Evolutionary conservation across 2,329 filamentous ascomycete species (phyloP).

Genomic region (Aspergillaceae sp.): DNA sequence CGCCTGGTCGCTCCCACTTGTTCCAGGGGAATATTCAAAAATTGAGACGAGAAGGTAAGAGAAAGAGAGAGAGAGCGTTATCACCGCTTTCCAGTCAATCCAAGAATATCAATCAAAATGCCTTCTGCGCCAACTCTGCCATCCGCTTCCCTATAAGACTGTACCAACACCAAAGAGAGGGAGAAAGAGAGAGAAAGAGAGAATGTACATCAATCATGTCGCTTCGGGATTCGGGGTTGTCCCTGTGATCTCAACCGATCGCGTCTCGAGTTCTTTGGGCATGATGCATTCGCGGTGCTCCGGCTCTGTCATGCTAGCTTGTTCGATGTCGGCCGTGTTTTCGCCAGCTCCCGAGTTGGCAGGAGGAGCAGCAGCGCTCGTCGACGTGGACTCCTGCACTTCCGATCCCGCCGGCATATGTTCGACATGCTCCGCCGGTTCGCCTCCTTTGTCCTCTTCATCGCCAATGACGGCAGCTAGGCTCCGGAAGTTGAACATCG

Average conservation of each 20-base stretch:
- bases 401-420: slow-evolving; percentile 14
- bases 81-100: slow-evolving; percentile 5
- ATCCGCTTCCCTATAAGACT: too few relatives aligned
- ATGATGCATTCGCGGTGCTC: slow-evolving; percentile 12
- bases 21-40: slow-evolving; percentile 9
- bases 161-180: slow-evolving; percentile 2
- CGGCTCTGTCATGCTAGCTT: slow-evolving; percentile 6
- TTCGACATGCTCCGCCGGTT: slow-evolving; percentile 31
- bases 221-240: slow-evolving; percentile 18
- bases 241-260: slow-evolving; percentile 27
- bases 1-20: neutral
- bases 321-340: slow-evolving; percentile 4
- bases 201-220: slow-evolving; percentile 15
- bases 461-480: slow-evolving; percentile 74
- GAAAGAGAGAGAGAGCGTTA: slow-evolving; percentile 7
- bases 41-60: slow-evolving; percentile 6
- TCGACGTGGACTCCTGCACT: slow-evolving; percentile 3
- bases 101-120: slow-evolving; percentile 4
- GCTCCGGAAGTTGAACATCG: slow-evolving; percentile 87
- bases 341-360: slow-evolving; percentile 4
- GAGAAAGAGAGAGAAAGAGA: slow-evolving; percentile 5
- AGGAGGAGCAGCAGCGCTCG: slow-evolving; percentile 3
- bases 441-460: slow-evolving; percentile 42
- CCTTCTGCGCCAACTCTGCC: slow-evolving; percentile 14
- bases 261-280: slow-evolving; percentile 30